Evolutionary conservation across 495 filamentous ascomycete species (phyloP), one percentile per base, ranked within the genome.

Genomic region (Xylaria longipes): DNA sequence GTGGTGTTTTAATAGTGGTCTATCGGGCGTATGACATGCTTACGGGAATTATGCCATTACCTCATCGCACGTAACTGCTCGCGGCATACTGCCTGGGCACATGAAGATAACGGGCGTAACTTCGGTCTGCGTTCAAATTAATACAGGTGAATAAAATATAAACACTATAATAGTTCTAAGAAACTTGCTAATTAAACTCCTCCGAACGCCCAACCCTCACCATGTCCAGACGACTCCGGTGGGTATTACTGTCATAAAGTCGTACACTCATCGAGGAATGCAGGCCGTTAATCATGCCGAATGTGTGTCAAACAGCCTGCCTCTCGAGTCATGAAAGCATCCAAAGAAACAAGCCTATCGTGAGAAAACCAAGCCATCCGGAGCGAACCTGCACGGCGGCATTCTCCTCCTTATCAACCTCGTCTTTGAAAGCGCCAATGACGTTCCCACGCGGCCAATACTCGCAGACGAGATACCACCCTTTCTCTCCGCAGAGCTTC

Each of bases 391-490:
- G 68, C 57, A 63, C 46, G 69, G 69, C 54, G 25, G 65, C 41
- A 41, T 64, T 35, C 9, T 39, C 14, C 15, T 56, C 31, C 64
- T 17, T 64, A 70, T 61, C 64, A 74, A 92, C 90, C 77, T 90
- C 83, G 11, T 80, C 73, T 35, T 52, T 74, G 74, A 90, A 89
- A 62, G 84, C 71, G 0, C 91, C 93, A 1, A 86, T 77, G 0
- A 95, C 85, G 79, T 97, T 97, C 25, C 94, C 94, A 2, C 83
- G 76, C 4, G 91, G 93, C 73, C 78, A 87, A 80, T 96, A 97
- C 83, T 95, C 92, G 80, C 94, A 97, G 20, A 92, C 92, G 31
- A 96, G 82, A 77, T 87, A 93, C 91, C 90, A 94, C 8, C 91
- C 90, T 54, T 73, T 68, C 48, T 82, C 85, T 4, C 77, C 74